Base-by-base conservation (phyloP, 805 yeast genomes). In the Wickerhamomyces kurtzmanii region DNA sequence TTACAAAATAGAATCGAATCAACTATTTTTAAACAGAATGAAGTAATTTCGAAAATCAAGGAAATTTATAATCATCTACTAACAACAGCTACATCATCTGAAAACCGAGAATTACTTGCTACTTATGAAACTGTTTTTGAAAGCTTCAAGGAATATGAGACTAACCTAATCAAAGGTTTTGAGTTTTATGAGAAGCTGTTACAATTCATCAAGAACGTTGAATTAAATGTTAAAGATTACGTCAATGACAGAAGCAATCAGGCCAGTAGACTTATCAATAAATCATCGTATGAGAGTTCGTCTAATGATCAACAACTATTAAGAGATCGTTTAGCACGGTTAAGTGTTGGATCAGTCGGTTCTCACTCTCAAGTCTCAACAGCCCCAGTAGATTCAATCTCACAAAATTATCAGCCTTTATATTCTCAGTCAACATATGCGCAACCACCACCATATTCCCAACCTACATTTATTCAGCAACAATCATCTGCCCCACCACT, bases 1-100 rank as follows among this genome's bases (percentile, higher is more conserved):
- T 74, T 71, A 37, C 73, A 73, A 28, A 62, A 67, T 3, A 69
- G 93, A 30, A 56, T 89, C 15, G 81, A 75, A 20, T 68, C 73
- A 2, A 69, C 87, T 8, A 63, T 79, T n/a, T 66, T 64, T 22
- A 72, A 73, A 29, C 95, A 87, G 49, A 62, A 65, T 15, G 52
- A 55, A 3, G 49, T 75, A 6, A 53, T 71, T 29, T 65, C 69
- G 46, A 53, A 62, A 37, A 39, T 59, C 30, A 53, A 72, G 60
- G 38, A 55, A 29, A 45, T 55, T 24, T 36, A 78, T 52, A 79
- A 68, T 42, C 51, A 58, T 31, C 57, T 62, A 18, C 59, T 55
- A 32, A 60, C 51, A 45, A 59, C 58, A 43, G 67, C 68, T 38
- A 48, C 59, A 32, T 32, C 70, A 47, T 40, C 68, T 50, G 47